A percentile compares a stretch with the other conserved stretches of the same genome.
phyloP scores from a whole-genome alignment of 2,329 filamentous ascomycete genomes.

The Fusarium anthophilum region DNA sequence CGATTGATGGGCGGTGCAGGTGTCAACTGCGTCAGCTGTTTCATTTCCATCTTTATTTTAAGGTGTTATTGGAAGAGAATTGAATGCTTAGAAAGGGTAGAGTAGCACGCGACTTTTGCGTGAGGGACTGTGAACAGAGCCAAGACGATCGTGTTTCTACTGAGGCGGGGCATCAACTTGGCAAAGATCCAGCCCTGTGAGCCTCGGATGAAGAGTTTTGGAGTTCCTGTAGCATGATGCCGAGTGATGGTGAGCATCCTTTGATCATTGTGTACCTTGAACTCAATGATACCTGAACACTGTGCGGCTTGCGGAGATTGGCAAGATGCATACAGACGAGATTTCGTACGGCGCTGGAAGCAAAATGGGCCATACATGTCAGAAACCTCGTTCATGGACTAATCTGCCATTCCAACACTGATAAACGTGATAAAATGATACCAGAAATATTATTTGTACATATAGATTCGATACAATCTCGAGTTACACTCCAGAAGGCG shows the following conservation, averaged over 20 bases:
- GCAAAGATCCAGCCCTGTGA: background rate
- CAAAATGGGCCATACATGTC: accelerated
- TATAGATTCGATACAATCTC: accelerated
- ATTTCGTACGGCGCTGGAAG: accelerated
- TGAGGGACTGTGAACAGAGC: background rate
- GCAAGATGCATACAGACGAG: accelerated
- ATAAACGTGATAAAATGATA: background rate
- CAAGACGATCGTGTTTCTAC: background rate
- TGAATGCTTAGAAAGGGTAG: background rate
- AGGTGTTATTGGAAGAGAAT: background rate
- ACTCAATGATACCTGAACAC: accelerated
- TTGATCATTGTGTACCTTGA: accelerated
- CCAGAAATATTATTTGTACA: accelerated
- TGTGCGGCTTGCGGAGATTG: accelerated
- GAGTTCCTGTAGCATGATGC: too few species aligned
- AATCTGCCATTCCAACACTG: accelerated
- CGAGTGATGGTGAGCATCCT: accelerated
- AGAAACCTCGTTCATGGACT: background rate
- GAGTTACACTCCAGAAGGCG: too few species aligned
- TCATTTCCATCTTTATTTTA: background rate
- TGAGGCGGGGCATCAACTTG: background rate
- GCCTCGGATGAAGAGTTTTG: background rate
- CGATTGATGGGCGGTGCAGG: background rate
- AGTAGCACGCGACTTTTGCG: background rate
- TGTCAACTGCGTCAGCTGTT: background rate